Base-by-base conservation (phyloP, 106 monocot species). In the Dendrobium officinale region DNA sequence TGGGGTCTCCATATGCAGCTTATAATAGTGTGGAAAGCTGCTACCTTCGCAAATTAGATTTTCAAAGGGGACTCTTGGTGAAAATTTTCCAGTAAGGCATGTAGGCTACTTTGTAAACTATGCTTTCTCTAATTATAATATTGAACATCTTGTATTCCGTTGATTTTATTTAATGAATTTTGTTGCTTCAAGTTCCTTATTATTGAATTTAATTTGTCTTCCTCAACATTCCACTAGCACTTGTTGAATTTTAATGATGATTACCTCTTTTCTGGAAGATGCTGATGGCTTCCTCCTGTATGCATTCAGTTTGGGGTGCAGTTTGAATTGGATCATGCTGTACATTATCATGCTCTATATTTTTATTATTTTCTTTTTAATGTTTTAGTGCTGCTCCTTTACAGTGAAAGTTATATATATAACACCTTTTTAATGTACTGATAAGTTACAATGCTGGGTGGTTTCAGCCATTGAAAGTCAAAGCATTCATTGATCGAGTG, bases 401-500 rank as follows among this genome's bases (percentile, higher is more conserved):
- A 37, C 33, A 16, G 11, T 70, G 9, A 37, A 9, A 37, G 10
- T 70, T 31, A 16, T 37, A 33, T 15, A 37, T 15, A 74, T 17
- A 40, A 17, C 24, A 61, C 75, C 44, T 66, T 47, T 48, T 66
- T 16, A 37, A 31, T 68, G 27, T 51, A 72, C 37, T 88, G 27
- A 88, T 88, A 58, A 48, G 42, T 81, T 61, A 26, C 67, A 19
- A 72, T 41, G 79, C 73, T 80, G 76, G 82, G 73, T 77, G 16
- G 54, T 73, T 88, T 84, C 91, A 99, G 99, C 91, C 95, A 11
- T 87, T 88, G 67, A 86, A 91, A 83, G 91, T 93, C 77, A 99
- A 99, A 84, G 89, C 87, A 45, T 99, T 99, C 64, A 99, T 99
- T 89, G 91, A 99, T 59, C 88, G 93, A 82, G 99, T 99, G 79